Evolutionary conservation across 2,329 filamentous ascomycete genomes (phyloP).

Genomic region (Metarhizium sp.): DNA sequence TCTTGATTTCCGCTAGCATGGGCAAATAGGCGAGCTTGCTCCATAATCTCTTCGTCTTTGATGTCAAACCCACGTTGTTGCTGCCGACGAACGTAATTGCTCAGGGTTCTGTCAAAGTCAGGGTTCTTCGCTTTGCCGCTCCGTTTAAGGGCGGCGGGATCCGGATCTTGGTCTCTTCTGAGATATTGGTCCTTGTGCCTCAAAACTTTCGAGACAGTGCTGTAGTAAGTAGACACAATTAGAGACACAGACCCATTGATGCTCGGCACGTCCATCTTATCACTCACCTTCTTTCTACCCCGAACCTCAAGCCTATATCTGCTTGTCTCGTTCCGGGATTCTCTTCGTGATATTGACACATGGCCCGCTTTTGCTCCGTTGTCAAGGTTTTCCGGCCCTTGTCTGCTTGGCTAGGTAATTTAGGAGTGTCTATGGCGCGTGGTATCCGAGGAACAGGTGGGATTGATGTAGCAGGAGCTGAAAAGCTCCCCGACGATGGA

Average conservation of each 20-base stretch:
- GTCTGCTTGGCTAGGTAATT: conserved; percentile 30
- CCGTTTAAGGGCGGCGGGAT: conserved; percentile 51
- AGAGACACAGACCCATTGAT: background rate
- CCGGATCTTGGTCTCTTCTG: conserved; percentile 66
- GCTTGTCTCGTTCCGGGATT: conserved; percentile 89
- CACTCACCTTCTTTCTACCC: conserved; percentile 88
- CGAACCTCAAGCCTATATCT: conserved; percentile 91
- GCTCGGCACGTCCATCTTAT: background rate
- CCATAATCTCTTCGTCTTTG: conserved; percentile 71
- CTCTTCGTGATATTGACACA: conserved; percentile 90
- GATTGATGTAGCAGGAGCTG: conserved; percentile 48
- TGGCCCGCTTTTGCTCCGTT: conserved; percentile 78
- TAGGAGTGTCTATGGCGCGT: conserved; percentile 25
- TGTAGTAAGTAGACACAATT: conserved; percentile 27
- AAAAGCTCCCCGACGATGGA: conserved; percentile 40
- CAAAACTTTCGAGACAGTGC: conserved; percentile 97
- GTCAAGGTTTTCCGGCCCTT: conserved; percentile 82
- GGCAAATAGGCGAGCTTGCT: conserved; percentile 76
- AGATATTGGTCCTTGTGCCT: conserved; percentile 93
- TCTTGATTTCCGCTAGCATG: conserved; percentile 60
- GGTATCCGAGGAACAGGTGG: conserved; percentile 44
- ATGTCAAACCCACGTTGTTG: conserved; percentile 66
- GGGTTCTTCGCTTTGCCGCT: conserved; percentile 72
- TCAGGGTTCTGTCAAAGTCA: conserved; percentile 84
- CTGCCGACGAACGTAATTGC: conserved; percentile 78